Percentiles rank a stretch among this genome's conserved stretches.
Evolutionary conservation across 805 yeast genomes (phyloP).

Genomic region (Lipomyces anomalus): DNA sequence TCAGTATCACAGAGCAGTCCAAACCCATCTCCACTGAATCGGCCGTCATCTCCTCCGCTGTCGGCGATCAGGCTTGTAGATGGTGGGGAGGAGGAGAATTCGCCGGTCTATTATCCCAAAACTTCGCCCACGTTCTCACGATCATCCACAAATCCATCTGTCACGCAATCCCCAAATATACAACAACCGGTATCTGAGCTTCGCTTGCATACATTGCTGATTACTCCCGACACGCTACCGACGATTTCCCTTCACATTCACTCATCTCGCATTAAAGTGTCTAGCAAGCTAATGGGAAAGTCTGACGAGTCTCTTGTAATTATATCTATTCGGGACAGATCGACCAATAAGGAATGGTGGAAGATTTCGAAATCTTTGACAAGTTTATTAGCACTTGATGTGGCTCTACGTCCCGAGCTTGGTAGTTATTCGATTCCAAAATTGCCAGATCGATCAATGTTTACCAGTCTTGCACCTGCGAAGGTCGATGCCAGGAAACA

Average conservation of each 20-base stretch:
- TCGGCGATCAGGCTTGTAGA: no score
- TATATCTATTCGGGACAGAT: slow-evolving; percentile 59
- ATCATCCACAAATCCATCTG: no score
- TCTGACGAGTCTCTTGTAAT: slow-evolving; percentile 56
- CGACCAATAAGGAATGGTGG: slow-evolving; percentile 64
- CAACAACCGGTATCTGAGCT: no score
- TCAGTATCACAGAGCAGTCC: no score
- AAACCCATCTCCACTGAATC: no score
- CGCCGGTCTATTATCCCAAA: no score
- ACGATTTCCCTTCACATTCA: slow-evolving; percentile 27
- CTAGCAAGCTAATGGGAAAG: slow-evolving; percentile 31
- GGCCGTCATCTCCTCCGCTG: no score
- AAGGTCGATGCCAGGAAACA: slow-evolving; percentile 59
- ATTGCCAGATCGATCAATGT: slow-evolving; percentile 59
- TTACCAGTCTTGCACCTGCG: slow-evolving; percentile 53
- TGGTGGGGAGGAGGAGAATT: no score
- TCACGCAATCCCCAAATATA: no score
- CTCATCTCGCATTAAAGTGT: slow-evolving; percentile 32
- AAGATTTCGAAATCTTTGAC: slow-evolving; percentile 58
- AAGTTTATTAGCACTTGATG: slow-evolving; percentile 58
- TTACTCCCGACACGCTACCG: slow-evolving; percentile 28
- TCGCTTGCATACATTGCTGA: no score
- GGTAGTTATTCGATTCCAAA: slow-evolving; percentile 47
- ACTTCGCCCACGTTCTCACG: no score
- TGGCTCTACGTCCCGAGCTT: slow-evolving; percentile 46